A percentile compares a stretch with the other conserved stretches of the same genome.
phyloP scores from a whole-genome alignment of 208 protist species.

The Trichomonas tenax region DNA sequence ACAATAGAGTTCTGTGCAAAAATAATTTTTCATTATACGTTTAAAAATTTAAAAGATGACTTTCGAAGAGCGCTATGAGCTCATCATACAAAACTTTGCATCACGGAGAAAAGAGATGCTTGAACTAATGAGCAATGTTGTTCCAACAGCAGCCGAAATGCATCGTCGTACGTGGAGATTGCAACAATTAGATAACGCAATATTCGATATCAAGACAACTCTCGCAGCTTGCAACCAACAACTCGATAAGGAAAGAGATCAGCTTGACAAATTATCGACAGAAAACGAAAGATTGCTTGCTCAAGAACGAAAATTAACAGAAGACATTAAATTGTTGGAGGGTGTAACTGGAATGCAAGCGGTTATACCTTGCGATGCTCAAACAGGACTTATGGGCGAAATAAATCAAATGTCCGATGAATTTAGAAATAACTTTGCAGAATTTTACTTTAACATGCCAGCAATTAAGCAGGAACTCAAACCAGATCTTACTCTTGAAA shows the following conservation, averaged over 20 bases:
- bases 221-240: background rate
- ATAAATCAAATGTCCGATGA: background rate
- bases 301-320: background rate
- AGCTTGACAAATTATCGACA: background rate
- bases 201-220: background rate
- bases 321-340: background rate
- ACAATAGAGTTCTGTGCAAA: too few relatives aligned
- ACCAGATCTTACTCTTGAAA: background rate
- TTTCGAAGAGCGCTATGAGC: background rate
- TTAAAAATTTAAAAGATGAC: background rate
- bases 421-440: background rate
- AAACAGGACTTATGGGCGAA: background rate
- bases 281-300: background rate
- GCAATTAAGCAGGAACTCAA: background rate
- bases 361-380: background rate
- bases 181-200: constrained; percentile 19
- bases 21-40: too few relatives aligned
- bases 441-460: background rate
- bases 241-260: background rate
- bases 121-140: background rate
- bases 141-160: background rate
- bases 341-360: background rate
- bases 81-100: background rate
- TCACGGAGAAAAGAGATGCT: background rate
- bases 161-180: background rate